phyloP scores from a whole-genome alignment of 2,329 filamentous ascomycete species.

The Cladophialophora yegresii region DNA sequence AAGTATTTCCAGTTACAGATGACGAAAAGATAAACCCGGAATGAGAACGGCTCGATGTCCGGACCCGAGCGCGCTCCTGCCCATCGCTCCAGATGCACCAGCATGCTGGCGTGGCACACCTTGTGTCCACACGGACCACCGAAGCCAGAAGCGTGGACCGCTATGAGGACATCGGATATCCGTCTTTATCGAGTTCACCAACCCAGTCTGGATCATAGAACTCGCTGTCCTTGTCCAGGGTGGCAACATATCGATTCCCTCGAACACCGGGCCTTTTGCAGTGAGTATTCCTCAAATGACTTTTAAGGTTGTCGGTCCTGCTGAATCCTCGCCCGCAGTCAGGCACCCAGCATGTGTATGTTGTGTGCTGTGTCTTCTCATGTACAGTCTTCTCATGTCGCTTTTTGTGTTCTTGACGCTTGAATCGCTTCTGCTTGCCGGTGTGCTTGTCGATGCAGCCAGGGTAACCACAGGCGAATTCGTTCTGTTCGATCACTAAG shows the following conservation, averaged over 20 bases:
- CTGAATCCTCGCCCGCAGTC: conserved; percentile 48
- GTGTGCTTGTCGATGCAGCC: conserved; percentile 42
- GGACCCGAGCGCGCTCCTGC: neutral
- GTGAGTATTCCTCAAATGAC: conserved; percentile 51
- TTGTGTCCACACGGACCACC: neutral
- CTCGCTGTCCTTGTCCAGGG: conserved; percentile 46
- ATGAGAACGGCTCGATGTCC: neutral
- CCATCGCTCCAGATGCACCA: neutral
- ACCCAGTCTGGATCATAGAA: conserved; percentile 50
- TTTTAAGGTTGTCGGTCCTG: conserved; percentile 50
- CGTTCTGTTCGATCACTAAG: conserved; percentile 33
- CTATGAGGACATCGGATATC: conserved; percentile 42
- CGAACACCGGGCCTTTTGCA: conserved; percentile 47
- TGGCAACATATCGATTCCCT: conserved; percentile 51
- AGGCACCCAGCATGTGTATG: conserved; percentile 48
- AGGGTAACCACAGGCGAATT: conserved; percentile 46
- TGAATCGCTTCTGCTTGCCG: conserved; percentile 51
- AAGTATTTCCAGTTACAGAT: conserved; percentile 18
- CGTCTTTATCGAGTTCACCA: conserved; percentile 47
- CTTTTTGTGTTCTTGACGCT: conserved; percentile 54
- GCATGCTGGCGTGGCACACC: neutral
- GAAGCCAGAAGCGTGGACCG: neutral
- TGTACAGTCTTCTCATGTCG: conserved; percentile 53
- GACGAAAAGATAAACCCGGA: conserved; percentile 5
- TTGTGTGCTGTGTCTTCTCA: conserved; percentile 39